phyloP scores from a whole-genome alignment of 2,329 filamentous ascomycete species.

The Pyrenochaeta sp. region DNA sequence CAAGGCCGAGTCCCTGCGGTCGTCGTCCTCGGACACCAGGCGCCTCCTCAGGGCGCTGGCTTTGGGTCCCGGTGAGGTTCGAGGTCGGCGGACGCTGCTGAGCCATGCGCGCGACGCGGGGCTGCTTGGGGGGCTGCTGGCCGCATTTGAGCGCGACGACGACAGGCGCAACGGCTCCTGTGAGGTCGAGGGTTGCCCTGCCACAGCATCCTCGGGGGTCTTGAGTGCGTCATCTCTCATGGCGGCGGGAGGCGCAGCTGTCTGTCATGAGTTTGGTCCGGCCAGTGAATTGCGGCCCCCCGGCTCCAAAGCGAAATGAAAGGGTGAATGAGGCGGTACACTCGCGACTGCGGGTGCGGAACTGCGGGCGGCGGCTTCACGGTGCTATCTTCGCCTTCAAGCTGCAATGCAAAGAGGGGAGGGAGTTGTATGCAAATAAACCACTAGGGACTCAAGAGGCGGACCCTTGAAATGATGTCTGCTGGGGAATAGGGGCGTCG shows the following conservation, averaged over 20 bases:
- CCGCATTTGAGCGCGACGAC: constrained; percentile 21
- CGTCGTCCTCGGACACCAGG: constrained; percentile 42
- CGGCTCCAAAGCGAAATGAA: constrained; percentile 41
- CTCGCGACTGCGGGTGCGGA: constrained; percentile 21
- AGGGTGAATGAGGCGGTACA: constrained; percentile 22
- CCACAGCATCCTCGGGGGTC: constrained; percentile 29
- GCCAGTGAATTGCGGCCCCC: constrained; percentile 33
- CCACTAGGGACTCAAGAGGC: constrained; percentile 8
- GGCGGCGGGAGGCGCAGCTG: constrained; percentile 35
- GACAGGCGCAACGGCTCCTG: constrained; percentile 6
- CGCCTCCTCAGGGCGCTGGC: constrained; percentile 41
- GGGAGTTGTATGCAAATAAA: too few relatives aligned
- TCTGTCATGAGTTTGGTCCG: constrained; percentile 37
- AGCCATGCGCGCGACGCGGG: constrained; percentile 48
- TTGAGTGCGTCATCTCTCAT: constrained; percentile 44
- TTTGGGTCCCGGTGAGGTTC: constrained; percentile 48
- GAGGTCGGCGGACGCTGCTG: constrained; percentile 46
- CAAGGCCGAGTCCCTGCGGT: constrained; percentile 52
- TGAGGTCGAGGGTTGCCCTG: constrained; percentile 16
- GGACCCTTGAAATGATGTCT: constrained; percentile 19
- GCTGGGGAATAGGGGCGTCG: constrained; percentile 30
- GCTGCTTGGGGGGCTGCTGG: constrained; percentile 26
- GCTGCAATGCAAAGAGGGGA: too few relatives aligned
- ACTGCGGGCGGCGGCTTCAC: constrained; percentile 11
- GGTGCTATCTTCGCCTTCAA: too few relatives aligned